phyloP scores from a whole-genome alignment of 441 rosid genomes.

The Adansonia rubrostipa region DNA sequence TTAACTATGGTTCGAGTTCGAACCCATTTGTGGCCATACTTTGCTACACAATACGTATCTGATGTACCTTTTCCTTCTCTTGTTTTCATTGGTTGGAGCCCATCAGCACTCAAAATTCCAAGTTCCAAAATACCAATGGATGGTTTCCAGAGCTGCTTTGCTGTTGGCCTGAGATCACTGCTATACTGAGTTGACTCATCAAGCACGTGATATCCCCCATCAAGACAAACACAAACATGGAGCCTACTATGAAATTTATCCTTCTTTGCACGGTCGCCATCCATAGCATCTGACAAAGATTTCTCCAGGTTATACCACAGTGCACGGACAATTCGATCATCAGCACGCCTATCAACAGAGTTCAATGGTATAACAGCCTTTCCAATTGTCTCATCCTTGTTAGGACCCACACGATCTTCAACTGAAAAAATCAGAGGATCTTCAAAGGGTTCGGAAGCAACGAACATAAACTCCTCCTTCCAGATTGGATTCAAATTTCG shows the following conservation, averaged over 20 bases:
- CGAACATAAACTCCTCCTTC: slow-evolving; percentile 90
- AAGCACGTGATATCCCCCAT: slow-evolving; percentile 97
- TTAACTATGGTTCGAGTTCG: slow-evolving; percentile 76
- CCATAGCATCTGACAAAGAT: slow-evolving; percentile 70
- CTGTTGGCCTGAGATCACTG: slow-evolving; percentile 92
- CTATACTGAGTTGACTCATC: slow-evolving; percentile 88
- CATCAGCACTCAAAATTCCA: slow-evolving; percentile 75
- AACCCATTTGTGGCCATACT: slow-evolving; percentile 94
- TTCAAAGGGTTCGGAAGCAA: slow-evolving; percentile 93
- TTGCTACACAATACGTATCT: slow-evolving; percentile 96
- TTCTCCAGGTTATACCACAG: slow-evolving; percentile 71
- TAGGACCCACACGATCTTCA: slow-evolving; percentile 70
- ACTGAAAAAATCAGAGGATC: slow-evolving; percentile 73
- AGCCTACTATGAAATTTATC: slow-evolving; percentile 66
- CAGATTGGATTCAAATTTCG: slow-evolving; percentile 67
- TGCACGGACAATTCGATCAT: slow-evolving; percentile 54
- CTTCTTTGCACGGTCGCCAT: slow-evolving; percentile 59
- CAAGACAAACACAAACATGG: slow-evolving; percentile 66
- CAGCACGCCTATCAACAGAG: slow-evolving; percentile 62
- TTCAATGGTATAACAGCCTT: slow-evolving; percentile 61
- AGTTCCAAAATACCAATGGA: slow-evolving; percentile 84
- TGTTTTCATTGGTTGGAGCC: slow-evolving; percentile 71
- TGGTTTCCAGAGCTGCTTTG: slow-evolving; percentile 80
- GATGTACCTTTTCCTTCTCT: slow-evolving; percentile 80
- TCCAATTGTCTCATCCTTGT: slow-evolving; percentile 79